Evolutionary conservation across 257 asterid genomes (phyloP), one percentile per base, ranked within the genome.

Genomic region (Primulina tabacum): DNA sequence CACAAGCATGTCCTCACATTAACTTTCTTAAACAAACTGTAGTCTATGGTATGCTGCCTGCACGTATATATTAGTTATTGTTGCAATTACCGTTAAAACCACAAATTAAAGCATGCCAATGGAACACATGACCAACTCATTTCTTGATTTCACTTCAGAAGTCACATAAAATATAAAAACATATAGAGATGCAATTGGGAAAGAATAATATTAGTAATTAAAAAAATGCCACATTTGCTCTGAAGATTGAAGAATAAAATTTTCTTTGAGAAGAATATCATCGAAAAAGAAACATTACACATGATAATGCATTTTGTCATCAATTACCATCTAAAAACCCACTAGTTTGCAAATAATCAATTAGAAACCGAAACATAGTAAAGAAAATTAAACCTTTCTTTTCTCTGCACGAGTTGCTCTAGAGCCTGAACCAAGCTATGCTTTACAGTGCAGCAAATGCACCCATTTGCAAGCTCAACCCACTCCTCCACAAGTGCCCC

Each of bases 401-500:
- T 90, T 80, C 95, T 86, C 83, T 93, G 96, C 64, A 93, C 95
- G 60, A 93, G 99, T 66, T 93, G 99, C 87, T 93, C 99, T 34
- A 93, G 81, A 40, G 99, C 99, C 78, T 93, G 99, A 80, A 93
- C 99, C 83, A 93, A 79, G 75, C 99, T 93, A 78, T 93, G 99
- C 79, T 93, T 93, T 62, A 93, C 99, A 64, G 90, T 90, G 75
- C 99, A 93, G 75, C 97, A 93, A 81, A 93, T 80, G 83, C 99
- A 93, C 5, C 99, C 97, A 78, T 93, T 90, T 7, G 96, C 93
- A 68, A 93, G 96, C 82, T 93, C 99, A 57, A 93, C 99, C 99
- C 99, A 93, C 73, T 93, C 99, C 72, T 93, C 99, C 72, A 93
- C 99, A 53, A 93, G 89, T 3, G 86, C 87, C 28, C 99, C 99